Conservation (phyloP, 768 basidiomycete genomes). For the Hysterangium stoloniferum region DNA sequence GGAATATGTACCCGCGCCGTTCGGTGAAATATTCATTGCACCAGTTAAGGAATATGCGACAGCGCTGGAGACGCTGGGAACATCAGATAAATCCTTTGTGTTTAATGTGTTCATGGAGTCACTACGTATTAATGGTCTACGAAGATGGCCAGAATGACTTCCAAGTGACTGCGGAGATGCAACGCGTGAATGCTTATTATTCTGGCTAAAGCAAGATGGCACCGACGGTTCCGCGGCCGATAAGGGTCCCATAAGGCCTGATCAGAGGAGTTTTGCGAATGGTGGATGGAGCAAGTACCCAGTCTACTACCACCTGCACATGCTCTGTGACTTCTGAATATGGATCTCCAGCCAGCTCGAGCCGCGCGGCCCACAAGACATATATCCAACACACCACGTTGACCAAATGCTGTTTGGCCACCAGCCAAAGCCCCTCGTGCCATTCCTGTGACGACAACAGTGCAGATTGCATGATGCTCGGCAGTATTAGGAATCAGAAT, state of each 20-base stretch:
- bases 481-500: constrained; percentile 79
- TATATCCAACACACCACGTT: constrained; percentile 75
- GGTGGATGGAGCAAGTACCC: constrained; percentile 73
- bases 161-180: too few relatives aligned
- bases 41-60: constrained; percentile 84
- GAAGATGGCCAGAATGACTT: neutral
- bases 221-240: constrained; percentile 32
- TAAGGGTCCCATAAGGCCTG: constrained; percentile 31
- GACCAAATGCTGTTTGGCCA: constrained; percentile 81
- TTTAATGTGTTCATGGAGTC: neutral
- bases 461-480: constrained; percentile 98
- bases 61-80: too few relatives aligned
- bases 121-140: neutral
- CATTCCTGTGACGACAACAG: constrained; percentile 87
- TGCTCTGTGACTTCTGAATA: constrained; percentile 88
- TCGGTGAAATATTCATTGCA: constrained; percentile 96
- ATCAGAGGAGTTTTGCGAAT: constrained; percentile 32
- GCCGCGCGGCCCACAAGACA: constrained; percentile 83
- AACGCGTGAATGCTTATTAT: neutral
- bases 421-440: constrained; percentile 83
- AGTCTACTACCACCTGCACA: constrained; percentile 88
- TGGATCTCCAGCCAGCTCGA: constrained; percentile 89
- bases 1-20: constrained; percentile 75
- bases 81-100: neutral
- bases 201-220: too few relatives aligned